These are phyloP conservation scores for Cryphonectria radicalis DNA, from an alignment of 2,329 filamentous ascomycete genomes.

Conservation along the genomic window DNA sequence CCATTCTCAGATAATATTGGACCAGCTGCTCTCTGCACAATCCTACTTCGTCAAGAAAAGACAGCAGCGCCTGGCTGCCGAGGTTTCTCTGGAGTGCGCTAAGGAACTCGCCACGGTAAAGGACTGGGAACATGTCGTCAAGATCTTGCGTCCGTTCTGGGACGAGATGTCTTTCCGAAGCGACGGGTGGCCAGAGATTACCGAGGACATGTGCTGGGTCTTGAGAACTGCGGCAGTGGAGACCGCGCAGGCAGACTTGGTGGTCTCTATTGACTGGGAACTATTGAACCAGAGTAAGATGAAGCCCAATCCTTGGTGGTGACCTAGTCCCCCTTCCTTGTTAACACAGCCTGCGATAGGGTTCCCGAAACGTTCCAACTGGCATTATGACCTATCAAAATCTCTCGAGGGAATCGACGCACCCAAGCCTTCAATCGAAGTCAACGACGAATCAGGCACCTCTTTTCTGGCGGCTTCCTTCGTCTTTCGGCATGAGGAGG, in stretches of 20 bases:
- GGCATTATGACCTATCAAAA: constrained; percentile 64
- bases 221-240: constrained; percentile 60
- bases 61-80: constrained; percentile 58
- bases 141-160: constrained; percentile 62
- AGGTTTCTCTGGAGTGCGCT: constrained; percentile 61
- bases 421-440: constrained; percentile 52
- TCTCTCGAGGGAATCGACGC: constrained; percentile 56
- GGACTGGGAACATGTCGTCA: constrained; percentile 58
- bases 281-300: constrained; percentile 62
- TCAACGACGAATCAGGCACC: constrained; percentile 56
- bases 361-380: constrained; percentile 58
- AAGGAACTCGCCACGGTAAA: constrained; percentile 56
- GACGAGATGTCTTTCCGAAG: constrained; percentile 57
- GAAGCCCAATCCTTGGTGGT: background rate
- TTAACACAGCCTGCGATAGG: constrained; percentile 42
- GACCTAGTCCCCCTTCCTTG: background rate
- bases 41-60: constrained; percentile 58
- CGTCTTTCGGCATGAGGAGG: constrained; percentile 30
- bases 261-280: constrained; percentile 69
- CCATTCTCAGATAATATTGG: constrained; percentile 59
- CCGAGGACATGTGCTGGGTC: constrained; percentile 65
- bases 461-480: constrained; percentile 56
- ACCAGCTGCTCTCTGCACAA: constrained; percentile 55
- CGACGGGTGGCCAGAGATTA: constrained; percentile 64
- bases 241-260: constrained; percentile 56